Conservation (phyloP, 805 yeast genomes). For the Candida easanensis region DNA sequence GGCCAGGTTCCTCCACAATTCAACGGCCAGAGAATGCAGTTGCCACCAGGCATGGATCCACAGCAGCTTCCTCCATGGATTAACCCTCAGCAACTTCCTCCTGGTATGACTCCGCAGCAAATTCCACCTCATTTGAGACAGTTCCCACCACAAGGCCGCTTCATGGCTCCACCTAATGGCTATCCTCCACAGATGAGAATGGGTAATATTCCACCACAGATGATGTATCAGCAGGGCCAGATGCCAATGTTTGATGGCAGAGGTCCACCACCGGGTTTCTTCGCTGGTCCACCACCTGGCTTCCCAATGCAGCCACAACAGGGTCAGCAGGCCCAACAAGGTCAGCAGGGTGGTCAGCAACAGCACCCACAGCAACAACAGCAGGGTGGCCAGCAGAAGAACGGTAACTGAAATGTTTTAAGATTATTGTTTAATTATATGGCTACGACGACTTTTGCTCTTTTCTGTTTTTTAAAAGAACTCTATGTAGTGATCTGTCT, state of each 20-base stretch:
- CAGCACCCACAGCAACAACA: conserved; percentile 7
- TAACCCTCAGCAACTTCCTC: conserved; percentile 15
- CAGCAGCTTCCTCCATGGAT: conserved; percentile 17
- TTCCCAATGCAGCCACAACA: conserved; percentile 15
- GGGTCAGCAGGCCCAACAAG: conserved; percentile 8
- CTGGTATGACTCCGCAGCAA: conserved; percentile 18
- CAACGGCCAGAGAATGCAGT: conserved; percentile 10
- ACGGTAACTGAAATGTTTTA: neutral
- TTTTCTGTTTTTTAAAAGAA: neutral
- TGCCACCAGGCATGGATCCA: conserved; percentile 8
- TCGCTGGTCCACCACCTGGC: conserved; percentile 23
- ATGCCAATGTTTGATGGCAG: conserved; percentile 11
- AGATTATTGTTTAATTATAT: neutral
- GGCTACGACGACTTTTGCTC: neutral
- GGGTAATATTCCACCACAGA: conserved; percentile 15
- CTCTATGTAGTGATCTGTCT: neutral
- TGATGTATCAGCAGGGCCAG: conserved; percentile 14
- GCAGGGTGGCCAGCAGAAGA: conserved; percentile 2
- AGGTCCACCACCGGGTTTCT: conserved; percentile 26
- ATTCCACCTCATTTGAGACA: conserved; percentile 21
- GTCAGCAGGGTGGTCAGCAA: too few relatives aligned
- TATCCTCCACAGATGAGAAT: conserved; percentile 14
- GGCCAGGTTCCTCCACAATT: conserved; percentile 23
- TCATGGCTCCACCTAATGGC: conserved; percentile 20
- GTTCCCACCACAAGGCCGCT: conserved; percentile 20